These are phyloP conservation scores for Paecilomyces variotii DNA, from an alignment of 2,329 filamentous ascomycete genomes.

Conservation along the genomic window DNA sequence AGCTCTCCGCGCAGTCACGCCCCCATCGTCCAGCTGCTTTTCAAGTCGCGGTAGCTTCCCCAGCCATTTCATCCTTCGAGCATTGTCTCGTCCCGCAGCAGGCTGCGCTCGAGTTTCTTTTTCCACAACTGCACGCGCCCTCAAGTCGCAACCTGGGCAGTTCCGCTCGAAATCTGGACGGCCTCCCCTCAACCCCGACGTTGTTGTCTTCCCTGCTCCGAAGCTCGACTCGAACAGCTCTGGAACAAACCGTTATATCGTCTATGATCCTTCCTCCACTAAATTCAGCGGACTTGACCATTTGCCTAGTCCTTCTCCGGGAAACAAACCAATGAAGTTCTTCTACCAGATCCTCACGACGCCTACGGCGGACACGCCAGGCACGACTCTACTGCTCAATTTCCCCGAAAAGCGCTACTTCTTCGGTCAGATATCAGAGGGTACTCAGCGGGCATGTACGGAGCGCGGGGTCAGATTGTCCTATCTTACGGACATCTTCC, in stretches of 20 bases:
- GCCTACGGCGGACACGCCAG: conserved; percentile 81
- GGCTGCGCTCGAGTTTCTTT: neutral
- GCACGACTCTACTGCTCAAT: conserved; percentile 67
- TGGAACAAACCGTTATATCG: conserved; percentile 11
- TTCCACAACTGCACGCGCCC: neutral
- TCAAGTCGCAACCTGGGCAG: neutral
- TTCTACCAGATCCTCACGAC: conserved; percentile 68
- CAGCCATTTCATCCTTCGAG: neutral
- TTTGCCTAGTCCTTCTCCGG: neutral
- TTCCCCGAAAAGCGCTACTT: conserved; percentile 78
- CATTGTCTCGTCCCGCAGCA: neutral
- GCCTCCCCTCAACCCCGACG: neutral
- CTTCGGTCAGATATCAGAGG: conserved; percentile 75
- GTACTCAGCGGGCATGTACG: conserved; percentile 67
- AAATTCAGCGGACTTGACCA: conserved; percentile 9
- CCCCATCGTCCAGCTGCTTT: neutral
- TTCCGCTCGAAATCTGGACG: neutral
- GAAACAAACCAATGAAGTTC: conserved; percentile 55
- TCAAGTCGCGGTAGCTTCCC: neutral
- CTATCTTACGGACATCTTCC: conserved; percentile 68
- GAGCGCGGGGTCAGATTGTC: conserved; percentile 59
- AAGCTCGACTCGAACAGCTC: conserved; percentile 4
- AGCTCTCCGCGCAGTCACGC: conserved; percentile 13
- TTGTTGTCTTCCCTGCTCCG: neutral
- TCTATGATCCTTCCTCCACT: conserved; percentile 13